Evolutionary conservation across 371 early-diverging fungal genomes (phyloP), one percentile per base, ranked within the genome.

Genomic region (Lichtheimia ramosa): DNA sequence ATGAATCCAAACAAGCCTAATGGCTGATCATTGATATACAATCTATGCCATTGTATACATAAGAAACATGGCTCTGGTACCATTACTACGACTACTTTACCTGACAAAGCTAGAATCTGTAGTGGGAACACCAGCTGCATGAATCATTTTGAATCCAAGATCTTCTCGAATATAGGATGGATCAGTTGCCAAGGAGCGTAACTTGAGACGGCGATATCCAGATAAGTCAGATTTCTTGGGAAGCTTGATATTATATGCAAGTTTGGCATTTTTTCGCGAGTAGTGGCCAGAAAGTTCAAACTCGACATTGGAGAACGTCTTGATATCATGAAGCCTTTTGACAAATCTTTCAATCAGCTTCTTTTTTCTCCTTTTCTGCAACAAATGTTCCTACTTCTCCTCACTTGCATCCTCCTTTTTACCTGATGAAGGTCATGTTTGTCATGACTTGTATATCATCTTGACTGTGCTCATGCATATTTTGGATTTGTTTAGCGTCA

Each of bases 11-110:
- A 74, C 16, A 81, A 59, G 5, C 81, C 81, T 10, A 64, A 63
- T 13, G 78, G 81, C 48, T 67, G 61, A 20, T 59, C 56, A 43
- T 78, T 78, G 42, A 81, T 62, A 59, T 70, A 73, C 24, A 81
- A n/a, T n/a, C 53, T 67, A 75, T 46, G 16, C 10, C 8, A 34
- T 34, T 34, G 10, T 34, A 25, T 5, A 25, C 25, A 34, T 34
- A 10, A 34, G 34, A 10, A 10, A 8, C 23, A 28, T 25, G n/a
- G n/a, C n/a, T n/a, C n/a, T n/a, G n/a, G n/a, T n/a, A n/a, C n/a
- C n/a, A n/a, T n/a, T n/a, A n/a, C n/a, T n/a, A n/a, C n/a, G n/a
- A 7, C n/a, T 8, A 16, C n/a, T 46, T 46, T 46, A 20, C 46
- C 46, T 46, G 3, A 46, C 46, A 46, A 46, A 46, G 46, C 18